phyloP scores from a whole-genome alignment of 83 land plant genomes.

The Thuja plicata region DNA sequence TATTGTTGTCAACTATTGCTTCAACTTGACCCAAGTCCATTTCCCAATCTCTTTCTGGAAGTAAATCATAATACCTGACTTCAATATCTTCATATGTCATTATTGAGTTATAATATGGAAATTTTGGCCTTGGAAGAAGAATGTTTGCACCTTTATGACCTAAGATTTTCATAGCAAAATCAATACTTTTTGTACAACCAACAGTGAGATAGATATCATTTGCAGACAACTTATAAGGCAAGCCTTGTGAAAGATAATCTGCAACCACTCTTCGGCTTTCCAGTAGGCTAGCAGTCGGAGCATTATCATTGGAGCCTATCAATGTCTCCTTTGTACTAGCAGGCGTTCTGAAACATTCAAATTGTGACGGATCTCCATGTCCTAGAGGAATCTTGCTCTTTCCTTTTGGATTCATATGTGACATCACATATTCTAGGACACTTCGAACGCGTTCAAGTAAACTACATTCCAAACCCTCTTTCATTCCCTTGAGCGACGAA shows the following conservation, averaged over 20 bases:
- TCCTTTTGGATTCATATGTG: neutral
- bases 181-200: conserved; percentile 89
- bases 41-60: conserved; percentile 79
- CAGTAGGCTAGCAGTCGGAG: conserved; percentile 66
- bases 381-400: conserved; percentile 54
- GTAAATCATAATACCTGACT: conserved; percentile 64
- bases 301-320: conserved; percentile 64
- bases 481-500: conserved; percentile 69
- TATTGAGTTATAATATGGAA: conserved; percentile 70
- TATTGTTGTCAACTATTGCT: conserved; percentile 57
- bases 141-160: conserved; percentile 67
- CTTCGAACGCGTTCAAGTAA: conserved; percentile 74
- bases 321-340: conserved; percentile 45
- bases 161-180: conserved; percentile 50
- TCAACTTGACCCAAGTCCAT: conserved; percentile 61
- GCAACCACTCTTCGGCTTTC: conserved; percentile 84
- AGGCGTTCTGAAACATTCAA: conserved; percentile 48
- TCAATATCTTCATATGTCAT: conserved; percentile 49
- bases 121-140: conserved; percentile 86
- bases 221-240: conserved; percentile 32
- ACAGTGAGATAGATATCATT: conserved; percentile 74
- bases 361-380: conserved; percentile 77
- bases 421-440: conserved; percentile 1
- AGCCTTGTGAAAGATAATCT: no score
- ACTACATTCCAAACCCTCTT: conserved; percentile 89